phyloP scores from a whole-genome alignment of 108 stramenopile genomes.

The Bacterosira constricta region DNA sequence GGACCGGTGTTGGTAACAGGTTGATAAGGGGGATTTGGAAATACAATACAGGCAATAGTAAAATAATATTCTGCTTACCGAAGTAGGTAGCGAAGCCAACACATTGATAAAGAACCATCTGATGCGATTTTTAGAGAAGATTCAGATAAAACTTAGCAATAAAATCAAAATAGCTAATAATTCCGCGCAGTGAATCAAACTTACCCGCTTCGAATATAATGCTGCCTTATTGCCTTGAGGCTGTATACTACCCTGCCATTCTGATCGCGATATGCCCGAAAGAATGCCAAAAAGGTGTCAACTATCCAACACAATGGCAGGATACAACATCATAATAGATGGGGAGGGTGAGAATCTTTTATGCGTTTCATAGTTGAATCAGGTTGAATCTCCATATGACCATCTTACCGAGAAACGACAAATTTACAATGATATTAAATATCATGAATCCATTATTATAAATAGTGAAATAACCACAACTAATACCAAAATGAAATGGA shows the following conservation, averaged over 20 bases:
- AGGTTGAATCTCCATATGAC: too few relatives aligned
- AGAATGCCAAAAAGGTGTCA: conserved; percentile 58
- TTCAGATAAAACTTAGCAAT: too few relatives aligned
- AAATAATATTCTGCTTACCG: not conserved
- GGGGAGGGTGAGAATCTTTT: too few relatives aligned
- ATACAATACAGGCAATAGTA: conserved; percentile 3
- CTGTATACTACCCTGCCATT: conserved; percentile 10
- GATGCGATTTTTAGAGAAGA: too few relatives aligned
- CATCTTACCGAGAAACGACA: conserved; percentile 32
- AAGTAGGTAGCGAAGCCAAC: conserved; percentile 15
- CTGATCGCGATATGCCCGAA: conserved; percentile 33
- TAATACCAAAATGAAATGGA: conserved; percentile 51
- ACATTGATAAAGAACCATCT: conserved; percentile 32
- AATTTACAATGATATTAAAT: conserved; percentile 46
- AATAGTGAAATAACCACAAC: conserved; percentile 36
- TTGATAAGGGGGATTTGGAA: too few relatives aligned
- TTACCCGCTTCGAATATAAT: conserved; percentile 48
- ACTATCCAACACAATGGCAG: conserved; percentile 9
- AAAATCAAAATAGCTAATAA: too few relatives aligned
- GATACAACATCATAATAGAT: too few relatives aligned
- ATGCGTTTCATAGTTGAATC: too few relatives aligned
- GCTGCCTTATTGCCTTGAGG: conserved; percentile 8
- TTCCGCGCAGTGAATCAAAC: not conserved
- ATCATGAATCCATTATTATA: conserved; percentile 27
- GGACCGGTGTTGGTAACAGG: not conserved